Evolutionary conservation across 179 eudicot genomes (phyloP), one percentile per base, ranked within the genome.

Genomic region (Sideroxylon spinosum): DNA sequence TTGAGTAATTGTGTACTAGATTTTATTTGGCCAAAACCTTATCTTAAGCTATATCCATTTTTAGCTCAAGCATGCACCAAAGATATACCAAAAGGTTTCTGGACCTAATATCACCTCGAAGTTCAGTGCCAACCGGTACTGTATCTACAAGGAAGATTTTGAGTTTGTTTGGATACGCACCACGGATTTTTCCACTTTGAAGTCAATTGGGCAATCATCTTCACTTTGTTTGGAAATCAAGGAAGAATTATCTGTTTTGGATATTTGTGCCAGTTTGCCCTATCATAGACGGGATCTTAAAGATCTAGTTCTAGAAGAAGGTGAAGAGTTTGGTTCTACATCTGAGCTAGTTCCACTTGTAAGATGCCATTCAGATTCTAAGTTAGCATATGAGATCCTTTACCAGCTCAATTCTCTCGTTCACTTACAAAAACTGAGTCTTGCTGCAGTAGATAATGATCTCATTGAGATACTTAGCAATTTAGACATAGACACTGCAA

Each of bases 1-100:
- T 37, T 3, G 44, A 37, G 44, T 37, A 37, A 37, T 37, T 37
- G 44, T 37, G 44, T 37, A 37, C 44, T 37, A 37, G 44, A 37
- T 65, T 9, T 28, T 32, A 12, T 16, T 28, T 57, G 28, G 44
- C 2, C 13, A 6, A 44, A 23, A 56, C 1, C 25, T 56, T 55
- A 13, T 12, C 26, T 68, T 25, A 7, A n/a, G 28, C 17, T 14
- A 11, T 32, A 0, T 44, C 12, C 20, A 37, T 68, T 78, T 85
- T 78, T 86, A 95, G 98, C 90, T 95, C 78, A 91, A 88, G 84
- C 89, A 90, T 78, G 97, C 97, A 16, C 98, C 98, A 53, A 93
- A 84, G 84, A 78, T 95, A 71, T 95, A 83, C 81, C 79, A 85
- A 78, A 93, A 84, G 78, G 66, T 93, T 55, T 81, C 91, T 64